Conservation (phyloP, 306 rosid genomes). For the Prunus davidiana region DNA sequence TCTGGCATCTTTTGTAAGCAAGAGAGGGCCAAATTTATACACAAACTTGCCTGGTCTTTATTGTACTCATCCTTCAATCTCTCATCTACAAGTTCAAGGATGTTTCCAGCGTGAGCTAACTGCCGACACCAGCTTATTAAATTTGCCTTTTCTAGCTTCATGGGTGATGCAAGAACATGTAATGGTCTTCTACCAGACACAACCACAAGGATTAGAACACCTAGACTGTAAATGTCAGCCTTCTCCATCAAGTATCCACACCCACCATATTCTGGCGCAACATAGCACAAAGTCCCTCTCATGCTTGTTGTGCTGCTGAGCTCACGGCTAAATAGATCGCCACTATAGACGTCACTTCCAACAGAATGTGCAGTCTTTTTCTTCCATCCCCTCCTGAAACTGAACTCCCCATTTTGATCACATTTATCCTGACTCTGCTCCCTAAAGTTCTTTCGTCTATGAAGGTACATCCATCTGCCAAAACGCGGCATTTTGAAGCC, state of each 20-base stretch:
- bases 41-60: conserved; percentile 76
- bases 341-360: conserved; percentile 84
- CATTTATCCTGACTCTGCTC: conserved; percentile 42
- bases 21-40: conserved; percentile 75
- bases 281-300: conserved; percentile 90
- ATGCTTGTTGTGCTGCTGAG: conserved; percentile 98
- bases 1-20: conserved; percentile 88
- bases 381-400: conserved; percentile 89
- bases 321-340: conserved; percentile 89
- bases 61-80: conserved; percentile 64
- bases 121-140: conserved; percentile 90
- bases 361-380: conserved; percentile 54
- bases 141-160: conserved; percentile 95
- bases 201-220: conserved; percentile 84
- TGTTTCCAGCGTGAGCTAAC: conserved; percentile 73
- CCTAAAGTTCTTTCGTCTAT: conserved; percentile 38
- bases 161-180: conserved; percentile 88
- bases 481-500: conserved; percentile 75
- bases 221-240: conserved; percentile 89
- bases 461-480: conserved; percentile 57
- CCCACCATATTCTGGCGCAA: conserved; percentile 91
- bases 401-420: conserved; percentile 74
- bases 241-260: conserved; percentile 84
- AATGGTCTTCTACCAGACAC: conserved; percentile 91
- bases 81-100: conserved; percentile 83